Base-by-base conservation (phyloP, 1,284 basidiomycete species). In the Filobasidium uniguttulatum region DNA sequence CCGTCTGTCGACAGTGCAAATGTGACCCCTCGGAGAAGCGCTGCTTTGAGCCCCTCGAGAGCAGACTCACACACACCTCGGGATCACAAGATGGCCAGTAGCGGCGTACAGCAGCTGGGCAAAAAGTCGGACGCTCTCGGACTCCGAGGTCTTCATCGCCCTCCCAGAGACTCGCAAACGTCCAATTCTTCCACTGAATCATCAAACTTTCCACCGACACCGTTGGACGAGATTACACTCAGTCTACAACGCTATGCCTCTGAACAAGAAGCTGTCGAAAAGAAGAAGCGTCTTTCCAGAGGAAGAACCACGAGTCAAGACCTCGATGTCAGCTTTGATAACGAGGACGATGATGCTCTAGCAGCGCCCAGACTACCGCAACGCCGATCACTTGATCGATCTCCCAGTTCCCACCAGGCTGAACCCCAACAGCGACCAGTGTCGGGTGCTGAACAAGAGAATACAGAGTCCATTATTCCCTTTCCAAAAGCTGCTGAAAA, bases 201-300 rank as follows among this genome's bases (percentile, higher is more conserved):
- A 9, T n/a, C 47, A 17, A 26, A 37, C 12, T 15, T 10, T 8
- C 34, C 45, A 12, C 26, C 50, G 2, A 50, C 45, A 14, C 45
- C 53, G 26, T 44, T 51, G 45, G 53, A 54, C 38, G 46, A 44
- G 38, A 46, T 52, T n/a, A 44, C 38, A 14, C 37, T 47, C 35
- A 52, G 50, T 48, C 38, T 52, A 10, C 37, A 31, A 43, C 38
- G 46, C 20, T 52, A 52, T 34, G 50, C 50, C 17, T 45, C 50
- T 20, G 48, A 49, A 28, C 48, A 54, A 19, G 48, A 50, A n/a
- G 48, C 36, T 22, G 44, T 36, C 2, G 48, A 47, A 19, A 38
- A 46, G 34, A 35, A 37, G 17, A 41, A 49, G 29, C 37, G 40
- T 19, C 12, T 28, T 36, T 28, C 40, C 15, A 38, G 35, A 14